phyloP scores from a whole-genome alignment of 768 basidiomycete genomes.

The Cubamyces lactineus region DNA sequence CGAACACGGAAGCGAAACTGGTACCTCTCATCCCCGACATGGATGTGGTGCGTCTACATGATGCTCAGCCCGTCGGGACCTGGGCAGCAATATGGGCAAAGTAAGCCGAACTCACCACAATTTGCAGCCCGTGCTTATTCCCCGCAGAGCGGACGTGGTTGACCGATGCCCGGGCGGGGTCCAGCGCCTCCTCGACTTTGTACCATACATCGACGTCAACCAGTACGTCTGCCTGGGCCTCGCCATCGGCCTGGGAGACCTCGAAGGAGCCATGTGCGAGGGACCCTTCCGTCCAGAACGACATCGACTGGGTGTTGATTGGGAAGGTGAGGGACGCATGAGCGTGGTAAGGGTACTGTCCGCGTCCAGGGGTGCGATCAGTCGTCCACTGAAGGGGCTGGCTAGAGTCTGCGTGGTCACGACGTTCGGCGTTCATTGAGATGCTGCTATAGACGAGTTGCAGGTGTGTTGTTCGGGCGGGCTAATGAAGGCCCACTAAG shows the following conservation, averaged over 20 bases:
- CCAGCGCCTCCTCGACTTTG: neutral
- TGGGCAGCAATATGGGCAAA: too few species aligned
- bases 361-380: neutral
- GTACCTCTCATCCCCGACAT: neutral
- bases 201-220: conserved; percentile 25
- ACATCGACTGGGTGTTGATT: neutral
- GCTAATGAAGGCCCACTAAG: too few species aligned
- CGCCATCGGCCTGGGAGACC: conserved; percentile 5
- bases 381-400: neutral
- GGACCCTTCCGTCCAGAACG: neutral
- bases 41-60: neutral
- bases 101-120: conserved; percentile 30
- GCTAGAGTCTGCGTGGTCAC: too few species aligned
- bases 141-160: conserved; percentile 25
- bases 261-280: conserved; percentile 14
- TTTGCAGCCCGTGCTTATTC: conserved; percentile 32
- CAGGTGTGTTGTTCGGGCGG: too few species aligned
- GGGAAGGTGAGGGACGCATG: conserved; percentile 3
- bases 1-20: conserved; percentile 37
- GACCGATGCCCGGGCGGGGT: conserved; percentile 15
- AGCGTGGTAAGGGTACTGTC: neutral
- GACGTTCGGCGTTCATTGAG: too few species aligned
- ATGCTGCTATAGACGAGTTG: too few species aligned
- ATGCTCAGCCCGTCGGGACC: too few species aligned
- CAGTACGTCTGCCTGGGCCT: conserved; percentile 15